Evolutionary conservation across 768 basidiomycete genomes (phyloP).

Genomic region (Naganishia randhawae): DNA sequence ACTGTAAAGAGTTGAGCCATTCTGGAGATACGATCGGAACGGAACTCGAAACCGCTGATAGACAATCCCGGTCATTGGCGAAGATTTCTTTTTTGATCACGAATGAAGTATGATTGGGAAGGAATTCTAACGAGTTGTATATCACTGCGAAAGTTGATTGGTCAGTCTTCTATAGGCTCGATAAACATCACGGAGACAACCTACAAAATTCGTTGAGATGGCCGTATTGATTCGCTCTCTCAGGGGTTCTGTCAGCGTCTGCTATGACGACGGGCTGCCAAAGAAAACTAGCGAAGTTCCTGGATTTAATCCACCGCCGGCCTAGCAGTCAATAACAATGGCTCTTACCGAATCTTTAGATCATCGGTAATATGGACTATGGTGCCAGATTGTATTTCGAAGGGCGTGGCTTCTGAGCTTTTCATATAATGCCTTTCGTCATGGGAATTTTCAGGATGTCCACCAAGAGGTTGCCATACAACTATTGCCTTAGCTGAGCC

Average conservation of each 20-base stretch:
- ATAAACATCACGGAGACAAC: background rate
- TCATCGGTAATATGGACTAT: background rate
- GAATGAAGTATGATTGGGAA: background rate
- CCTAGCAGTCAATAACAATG: background rate
- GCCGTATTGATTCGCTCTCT: background rate
- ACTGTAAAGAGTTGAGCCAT: background rate
- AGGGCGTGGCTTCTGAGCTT: background rate
- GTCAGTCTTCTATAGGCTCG: background rate
- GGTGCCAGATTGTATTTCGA: conserved; percentile 11
- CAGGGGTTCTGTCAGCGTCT: conserved; percentile 21
- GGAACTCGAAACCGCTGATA: conserved; percentile 9
- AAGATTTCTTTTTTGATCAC: background rate
- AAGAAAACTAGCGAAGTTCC: conserved; percentile 1
- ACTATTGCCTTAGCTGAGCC: background rate
- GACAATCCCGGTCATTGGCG: conserved; percentile 1
- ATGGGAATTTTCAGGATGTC: background rate
- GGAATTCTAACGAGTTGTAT: background rate
- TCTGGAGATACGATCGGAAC: conserved; percentile 11
- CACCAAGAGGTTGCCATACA: conserved; percentile 4
- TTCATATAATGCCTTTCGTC: conserved; percentile 14
- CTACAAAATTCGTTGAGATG: conserved; percentile 1
- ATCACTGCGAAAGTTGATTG: conserved; percentile 1
- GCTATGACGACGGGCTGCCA: conserved; percentile 18
- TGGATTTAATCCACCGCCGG: background rate
- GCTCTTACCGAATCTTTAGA: conserved; percentile 9